Conservation (phyloP, 192 early-diverging fungal genomes). For the Pilobolus umbonatus region DNA sequence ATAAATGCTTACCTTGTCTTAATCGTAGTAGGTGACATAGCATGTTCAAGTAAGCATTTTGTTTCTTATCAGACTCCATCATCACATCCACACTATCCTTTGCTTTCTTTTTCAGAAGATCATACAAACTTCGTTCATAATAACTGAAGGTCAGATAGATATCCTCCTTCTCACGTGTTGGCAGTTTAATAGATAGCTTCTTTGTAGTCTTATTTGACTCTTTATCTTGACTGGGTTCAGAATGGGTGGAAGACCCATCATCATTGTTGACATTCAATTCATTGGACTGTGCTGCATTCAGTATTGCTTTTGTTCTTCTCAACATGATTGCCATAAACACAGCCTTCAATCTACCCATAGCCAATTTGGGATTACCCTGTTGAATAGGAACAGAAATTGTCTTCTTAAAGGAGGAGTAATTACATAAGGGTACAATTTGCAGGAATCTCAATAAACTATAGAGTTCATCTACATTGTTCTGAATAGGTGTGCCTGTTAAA, state of each 20-base stretch:
- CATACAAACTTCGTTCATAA: conserved; percentile 59
- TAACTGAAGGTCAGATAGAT: conserved; percentile 41
- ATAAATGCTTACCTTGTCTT: conserved; percentile 33
- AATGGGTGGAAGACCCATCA: not conserved
- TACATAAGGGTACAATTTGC: conserved; percentile 49
- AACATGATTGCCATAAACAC: conserved; percentile 58
- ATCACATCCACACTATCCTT: conserved; percentile 20
- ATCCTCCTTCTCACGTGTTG: conserved; percentile 42
- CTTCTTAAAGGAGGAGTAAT: conserved; percentile 43
- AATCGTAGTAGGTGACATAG: conserved; percentile 37
- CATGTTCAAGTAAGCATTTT: conserved; percentile 35
- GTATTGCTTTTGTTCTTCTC: conserved; percentile 64
- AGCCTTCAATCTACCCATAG: conserved; percentile 52
- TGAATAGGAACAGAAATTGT: conserved; percentile 46
- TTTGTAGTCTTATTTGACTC: not conserved
- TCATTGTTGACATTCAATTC: not conserved
- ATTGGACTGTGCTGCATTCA: conserved; percentile 29
- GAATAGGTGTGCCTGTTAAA: conserved; percentile 53
- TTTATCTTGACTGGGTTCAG: not conserved
- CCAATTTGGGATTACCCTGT: conserved; percentile 25
- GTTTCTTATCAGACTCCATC: conserved; percentile 23
- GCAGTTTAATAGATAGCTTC: conserved; percentile 52
- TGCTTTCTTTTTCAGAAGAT: conserved; percentile 39
- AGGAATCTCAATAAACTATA: conserved; percentile 69
- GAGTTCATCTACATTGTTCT: conserved; percentile 68